Base-by-base conservation (phyloP, 805 yeast species). In the Candida multigemmis region DNA sequence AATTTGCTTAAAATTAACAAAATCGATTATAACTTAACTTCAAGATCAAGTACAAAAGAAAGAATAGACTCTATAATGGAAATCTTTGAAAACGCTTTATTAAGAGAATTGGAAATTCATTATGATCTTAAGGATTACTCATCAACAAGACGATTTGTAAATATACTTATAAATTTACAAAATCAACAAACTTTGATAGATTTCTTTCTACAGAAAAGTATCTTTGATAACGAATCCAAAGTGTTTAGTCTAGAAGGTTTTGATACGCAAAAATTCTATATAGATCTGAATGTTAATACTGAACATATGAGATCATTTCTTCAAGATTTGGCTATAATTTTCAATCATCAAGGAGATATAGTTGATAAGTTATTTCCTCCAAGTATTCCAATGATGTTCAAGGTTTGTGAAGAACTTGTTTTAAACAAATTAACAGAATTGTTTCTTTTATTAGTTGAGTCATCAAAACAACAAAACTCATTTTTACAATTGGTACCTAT, bases 1-100 rank as follows among this genome's bases (percentile, higher is more conserved):
- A 62, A 63, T 27, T 48, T 72, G 9, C 39, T 53, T 30, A 44
- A 44, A 22, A 69, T 58, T 41, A 57, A 66, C 14, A 41, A 40
- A 21, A 42, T 58, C 7, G 67, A 45, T 36, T 47, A 38, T 21
- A 37, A 42, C 24, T 55, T 43, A 40, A 55, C 34, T 22, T 42
- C 49, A 10, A 40, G 53, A 39, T 43, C 32, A 30, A 30, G 35
- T 25, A 55, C 41, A 33, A 56, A 44, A 38, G 62, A 45, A 40
- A 66, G 71, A 33, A 50, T 79, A 24, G 65, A 63, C 19, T 62
- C 79, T 3, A 58, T 77, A 8, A 48, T 74, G 20, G 89, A 79
- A 41, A 58, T 82, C 12, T 82, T 84, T 44, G 77, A 79, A 21
- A 78, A 69, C 44, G 82, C 91, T 0, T 63, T 80, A 6, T 46